phyloP scores from a whole-genome alignment of 495 filamentous ascomycete genomes.

The Aspergillus ellipticus region DNA sequence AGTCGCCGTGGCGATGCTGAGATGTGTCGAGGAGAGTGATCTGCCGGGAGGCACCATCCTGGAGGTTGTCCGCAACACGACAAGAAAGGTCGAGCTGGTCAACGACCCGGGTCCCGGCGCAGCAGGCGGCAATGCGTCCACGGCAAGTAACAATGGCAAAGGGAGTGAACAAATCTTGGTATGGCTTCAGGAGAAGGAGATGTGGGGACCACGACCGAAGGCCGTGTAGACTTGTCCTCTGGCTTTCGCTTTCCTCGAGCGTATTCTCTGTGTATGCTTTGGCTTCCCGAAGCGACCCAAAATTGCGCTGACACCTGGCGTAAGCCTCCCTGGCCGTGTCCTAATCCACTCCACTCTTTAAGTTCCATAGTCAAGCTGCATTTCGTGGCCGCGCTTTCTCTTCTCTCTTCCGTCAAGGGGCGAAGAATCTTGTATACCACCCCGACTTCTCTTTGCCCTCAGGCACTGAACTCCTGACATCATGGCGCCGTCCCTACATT shows the following conservation, averaged over 20 bases:
- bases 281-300: too few species aligned
- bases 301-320: too few species aligned
- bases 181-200: background rate
- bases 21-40: background rate
- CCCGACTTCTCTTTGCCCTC: too few species aligned
- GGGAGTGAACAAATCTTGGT: background rate
- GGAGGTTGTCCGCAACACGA: background rate
- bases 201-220: background rate
- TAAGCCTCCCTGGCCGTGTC: too few species aligned
- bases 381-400: too few species aligned
- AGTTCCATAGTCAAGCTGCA: too few species aligned
- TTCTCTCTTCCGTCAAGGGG: too few species aligned
- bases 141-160: background rate
- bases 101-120: background rate
- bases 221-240: background rate
- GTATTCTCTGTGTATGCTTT: too few species aligned
- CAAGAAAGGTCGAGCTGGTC: background rate
- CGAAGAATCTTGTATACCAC: too few species aligned
- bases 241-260: background rate
- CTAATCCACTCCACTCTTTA: too few species aligned
- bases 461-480: too few species aligned
- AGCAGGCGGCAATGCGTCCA: background rate
- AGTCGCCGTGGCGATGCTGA: background rate
- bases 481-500: too few species aligned
- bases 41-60: background rate